These are phyloP conservation scores for Daedaleopsis nitida DNA, from an alignment of 768 basidiomycete species.

Conservation along the genomic window DNA sequence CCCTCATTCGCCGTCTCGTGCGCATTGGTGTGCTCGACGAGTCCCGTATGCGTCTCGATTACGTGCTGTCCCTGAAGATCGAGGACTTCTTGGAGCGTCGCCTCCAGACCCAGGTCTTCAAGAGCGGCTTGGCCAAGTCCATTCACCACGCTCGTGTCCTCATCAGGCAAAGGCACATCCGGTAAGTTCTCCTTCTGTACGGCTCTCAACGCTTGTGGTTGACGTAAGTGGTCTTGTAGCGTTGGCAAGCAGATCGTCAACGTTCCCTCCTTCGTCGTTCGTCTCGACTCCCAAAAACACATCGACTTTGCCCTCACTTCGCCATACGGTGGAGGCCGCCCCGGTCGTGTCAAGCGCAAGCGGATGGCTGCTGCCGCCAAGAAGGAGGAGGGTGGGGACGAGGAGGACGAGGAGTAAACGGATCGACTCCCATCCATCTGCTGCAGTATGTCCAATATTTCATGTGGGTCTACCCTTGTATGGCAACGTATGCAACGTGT, in stretches of 20 bases:
- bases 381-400: slow-evolving; percentile 83
- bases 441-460: slow-evolving; percentile 1
- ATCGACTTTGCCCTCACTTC: slow-evolving; percentile 98
- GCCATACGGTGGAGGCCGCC: slow-evolving; percentile 80
- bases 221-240: slow-evolving; percentile 40
- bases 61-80: slow-evolving; percentile 98
- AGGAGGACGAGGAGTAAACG: slow-evolving; percentile 23
- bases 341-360: slow-evolving; percentile 94
- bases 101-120: slow-evolving; percentile 99
- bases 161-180: slow-evolving; percentile 98
- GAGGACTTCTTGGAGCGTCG: slow-evolving; percentile 99
- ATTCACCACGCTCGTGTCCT: slow-evolving; percentile 99
- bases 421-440: neutral
- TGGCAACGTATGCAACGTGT: slow-evolving; percentile 24
- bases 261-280: slow-evolving; percentile 97
- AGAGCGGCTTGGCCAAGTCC: slow-evolving; percentile 94
- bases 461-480: slow-evolving; percentile 22
- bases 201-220: neutral
- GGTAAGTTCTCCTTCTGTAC: slow-evolving; percentile 50
- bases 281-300: slow-evolving; percentile 99
- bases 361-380: slow-evolving; percentile 81
- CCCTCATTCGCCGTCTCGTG: slow-evolving; percentile 93
- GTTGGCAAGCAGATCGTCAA: slow-evolving; percentile 99
- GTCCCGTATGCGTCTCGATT: slow-evolving; percentile 99
- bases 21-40: slow-evolving; percentile 99